Base-by-base conservation (phyloP, 257 asterid species). In the Striga asiatica region DNA sequence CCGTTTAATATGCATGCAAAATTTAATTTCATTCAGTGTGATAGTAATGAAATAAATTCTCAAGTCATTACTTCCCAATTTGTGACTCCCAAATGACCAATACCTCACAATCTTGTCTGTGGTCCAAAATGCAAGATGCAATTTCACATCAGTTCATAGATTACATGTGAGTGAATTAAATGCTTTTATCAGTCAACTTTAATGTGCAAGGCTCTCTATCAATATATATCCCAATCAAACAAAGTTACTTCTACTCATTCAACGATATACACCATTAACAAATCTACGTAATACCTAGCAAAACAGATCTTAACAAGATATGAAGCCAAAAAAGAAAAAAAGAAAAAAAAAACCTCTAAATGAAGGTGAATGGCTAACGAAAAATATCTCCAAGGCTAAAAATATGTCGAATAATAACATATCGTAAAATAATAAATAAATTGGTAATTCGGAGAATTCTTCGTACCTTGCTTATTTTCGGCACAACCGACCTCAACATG, bases 401-500 rank as follows among this genome's bases (percentile, higher is more conserved):
- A 71, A n/a, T 53, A 3, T 34, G 39, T 8, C 5, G 17, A 52
- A 58, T 49, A 43, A 21, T 1, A 55, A 41, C 14, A 11, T 39
- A 39, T 3, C 13, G 47, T 39, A 10, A 39, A 39, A 12, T 2
- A 39, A 39, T 39, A 5, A 39, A 39, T 39, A 10, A 39, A 39
- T 1, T 1, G 7, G 2, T 32, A 32, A 32, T 32, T 32, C 2
- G 8, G 7, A 32, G 11, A 32, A 32, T 2, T 32, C 12, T 32
- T 6, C 10, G 7, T 60, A 81, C 96, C 94, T 84, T 88, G 88
- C 82, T 88, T 12, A 88, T 84, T 71, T 84, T 88, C 38, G 96
- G 96, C 16, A 88, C 96, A 49, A 84, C 83, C 48, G 96, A 84
- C 69, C 96, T 56, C 68, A 88, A 88, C 94, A 83, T 78, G 5